Conservation (phyloP, 1,139 yeast genomes). For the Wickerhamomyces sp. region DNA sequence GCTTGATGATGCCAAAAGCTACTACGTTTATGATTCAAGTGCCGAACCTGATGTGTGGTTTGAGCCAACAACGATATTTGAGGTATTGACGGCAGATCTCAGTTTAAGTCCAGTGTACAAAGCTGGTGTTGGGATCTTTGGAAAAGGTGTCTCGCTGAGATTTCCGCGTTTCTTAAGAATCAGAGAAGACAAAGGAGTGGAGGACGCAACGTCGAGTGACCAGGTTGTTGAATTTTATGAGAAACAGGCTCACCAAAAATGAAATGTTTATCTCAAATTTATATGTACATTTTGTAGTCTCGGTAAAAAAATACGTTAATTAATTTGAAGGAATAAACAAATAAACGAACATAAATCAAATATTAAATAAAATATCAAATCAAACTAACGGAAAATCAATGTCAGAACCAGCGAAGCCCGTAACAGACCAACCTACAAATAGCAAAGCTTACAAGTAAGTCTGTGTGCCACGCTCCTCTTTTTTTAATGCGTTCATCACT, state of each 20-base stretch:
- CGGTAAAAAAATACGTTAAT: too few species aligned
- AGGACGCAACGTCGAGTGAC: slow-evolving; percentile 86
- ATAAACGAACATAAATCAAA: too few species aligned
- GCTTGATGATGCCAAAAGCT: slow-evolving; percentile 60
- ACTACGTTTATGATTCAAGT: slow-evolving; percentile 64
- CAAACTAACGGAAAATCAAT: too few species aligned
- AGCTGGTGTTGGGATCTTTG: slow-evolving; percentile 75
- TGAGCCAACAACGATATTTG: slow-evolving; percentile 84
- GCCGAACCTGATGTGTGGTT: slow-evolving; percentile 95
- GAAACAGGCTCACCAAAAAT: slow-evolving; percentile 45
- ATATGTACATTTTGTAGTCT: neutral
- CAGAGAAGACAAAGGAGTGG: slow-evolving; percentile 83
- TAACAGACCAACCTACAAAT: neutral
- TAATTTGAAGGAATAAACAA: neutral
- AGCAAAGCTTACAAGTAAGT: neutral
- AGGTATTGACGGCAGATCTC: slow-evolving; percentile 90
- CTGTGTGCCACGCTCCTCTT: neutral
- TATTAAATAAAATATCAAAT: neutral
- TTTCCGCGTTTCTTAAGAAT: slow-evolving; percentile 86
- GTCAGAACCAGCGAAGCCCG: neutral
- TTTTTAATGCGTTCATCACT: neutral
- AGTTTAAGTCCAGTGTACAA: slow-evolving; percentile 90
- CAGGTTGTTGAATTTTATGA: slow-evolving; percentile 89
- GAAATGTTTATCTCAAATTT: neutral
- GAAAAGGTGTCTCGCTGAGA: slow-evolving; percentile 85